These are phyloP conservation scores for Wolfiporia cocos DNA, from an alignment of 1,284 basidiomycete genomes.

Conservation along the genomic window DNA sequence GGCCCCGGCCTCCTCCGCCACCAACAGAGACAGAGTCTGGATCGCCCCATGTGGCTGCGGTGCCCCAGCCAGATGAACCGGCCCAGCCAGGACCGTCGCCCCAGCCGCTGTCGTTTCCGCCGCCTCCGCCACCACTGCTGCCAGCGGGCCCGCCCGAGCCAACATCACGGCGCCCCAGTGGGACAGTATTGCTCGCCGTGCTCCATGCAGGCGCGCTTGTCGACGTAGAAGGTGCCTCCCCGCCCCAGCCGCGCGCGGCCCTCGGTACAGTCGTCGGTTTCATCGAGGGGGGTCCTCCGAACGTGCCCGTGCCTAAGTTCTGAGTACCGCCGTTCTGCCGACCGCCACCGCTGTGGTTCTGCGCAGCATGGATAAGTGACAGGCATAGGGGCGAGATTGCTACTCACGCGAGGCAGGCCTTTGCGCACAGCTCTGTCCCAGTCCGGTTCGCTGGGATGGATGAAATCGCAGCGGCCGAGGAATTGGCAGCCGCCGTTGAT, in stretches of 20 bases:
- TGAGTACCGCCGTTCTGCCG: no score
- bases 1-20: no score
- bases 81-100: not conserved
- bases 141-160: not conserved
- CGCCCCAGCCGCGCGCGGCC: no score
- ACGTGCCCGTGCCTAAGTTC: no score
- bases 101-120: not conserved
- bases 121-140: not conserved
- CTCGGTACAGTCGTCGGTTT: no score
- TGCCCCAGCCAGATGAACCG: not conserved
- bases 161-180: no score
- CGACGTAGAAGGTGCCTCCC: no score
- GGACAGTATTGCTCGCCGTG: no score
- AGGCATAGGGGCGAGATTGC: not conserved
- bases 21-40: no score
- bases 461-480: conserved; percentile 14
- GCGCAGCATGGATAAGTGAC: not conserved
- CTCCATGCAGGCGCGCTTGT: no score
- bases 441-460: conserved; percentile 19
- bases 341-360: not conserved
- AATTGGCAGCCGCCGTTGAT: conserved; percentile 12
- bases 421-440: conserved; percentile 17
- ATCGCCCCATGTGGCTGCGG: no score
- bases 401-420: not conserved
- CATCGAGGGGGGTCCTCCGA: no score